A percentile compares a stretch with the other conserved stretches of the same genome.
Conservation (phyloP, 2,329 filamentous ascomycete species). For the Aureobasidium sp. region DNA sequence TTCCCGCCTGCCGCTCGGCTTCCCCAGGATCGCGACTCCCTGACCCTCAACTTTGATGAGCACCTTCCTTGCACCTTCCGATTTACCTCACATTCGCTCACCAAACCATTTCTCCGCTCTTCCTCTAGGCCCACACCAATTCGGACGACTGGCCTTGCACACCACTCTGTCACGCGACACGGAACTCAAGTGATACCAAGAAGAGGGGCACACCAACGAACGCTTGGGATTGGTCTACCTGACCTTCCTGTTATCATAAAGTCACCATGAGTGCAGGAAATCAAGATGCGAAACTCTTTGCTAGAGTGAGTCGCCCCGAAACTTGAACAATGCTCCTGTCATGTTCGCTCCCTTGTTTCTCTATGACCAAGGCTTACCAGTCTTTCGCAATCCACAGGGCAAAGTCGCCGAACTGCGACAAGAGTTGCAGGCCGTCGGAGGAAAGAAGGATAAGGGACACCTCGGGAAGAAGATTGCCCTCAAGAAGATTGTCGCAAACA, state of each 20-base stretch:
- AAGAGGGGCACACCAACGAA: conserved; percentile 11
- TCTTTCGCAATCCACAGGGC: conserved; percentile 58
- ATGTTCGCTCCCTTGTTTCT: conserved; percentile 32
- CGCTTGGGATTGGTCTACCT: conserved; percentile 15
- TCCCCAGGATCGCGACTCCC: conserved; percentile 2
- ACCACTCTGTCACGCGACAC: conserved; percentile 2
- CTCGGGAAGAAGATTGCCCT: conserved; percentile 92
- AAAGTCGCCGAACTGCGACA: conserved; percentile 96
- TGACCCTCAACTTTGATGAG: neutral
- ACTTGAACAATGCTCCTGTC: neutral
- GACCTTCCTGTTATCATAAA: conserved; percentile 15
- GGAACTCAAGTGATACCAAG: neutral
- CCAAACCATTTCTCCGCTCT: neutral
- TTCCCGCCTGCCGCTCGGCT: neutral
- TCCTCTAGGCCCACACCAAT: neutral
- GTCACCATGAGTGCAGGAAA: conserved; percentile 56
- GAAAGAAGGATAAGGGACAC: conserved; percentile 98
- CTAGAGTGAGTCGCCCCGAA: conserved; percentile 60
- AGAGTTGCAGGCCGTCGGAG: conserved; percentile 67
- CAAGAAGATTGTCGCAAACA: conserved; percentile 99
- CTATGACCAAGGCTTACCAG: conserved; percentile 40
- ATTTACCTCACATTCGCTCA: neutral
- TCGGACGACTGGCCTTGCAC: neutral
- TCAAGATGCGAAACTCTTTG: conserved; percentile 99
- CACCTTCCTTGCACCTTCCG: neutral